Percentiles rank a stretch among this genome's conserved stretches.
phyloP scores from a whole-genome alignment of 2,329 filamentous ascomycete species.

The Xylariaceae sp. region DNA sequence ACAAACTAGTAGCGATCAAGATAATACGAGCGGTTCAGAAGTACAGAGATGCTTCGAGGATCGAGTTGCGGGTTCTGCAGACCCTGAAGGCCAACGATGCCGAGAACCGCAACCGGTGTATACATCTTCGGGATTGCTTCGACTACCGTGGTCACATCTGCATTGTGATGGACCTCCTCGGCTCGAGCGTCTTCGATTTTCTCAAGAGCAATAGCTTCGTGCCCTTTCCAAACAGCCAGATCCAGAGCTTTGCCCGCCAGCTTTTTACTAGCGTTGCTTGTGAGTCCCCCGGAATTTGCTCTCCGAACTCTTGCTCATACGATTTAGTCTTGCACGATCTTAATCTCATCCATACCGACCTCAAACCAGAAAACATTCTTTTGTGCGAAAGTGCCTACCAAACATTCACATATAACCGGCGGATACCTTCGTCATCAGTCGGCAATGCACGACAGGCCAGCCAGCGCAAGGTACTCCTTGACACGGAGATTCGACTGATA shows the following conservation, averaged over 20 bases:
- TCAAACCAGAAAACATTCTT: conserved; percentile 65
- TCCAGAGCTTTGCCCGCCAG: conserved; percentile 92
- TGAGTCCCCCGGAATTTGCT: conserved; percentile 42
- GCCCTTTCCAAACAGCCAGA: conserved; percentile 96
- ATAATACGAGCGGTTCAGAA: conserved; percentile 98
- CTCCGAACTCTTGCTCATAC: conserved; percentile 15
- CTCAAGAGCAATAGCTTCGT: conserved; percentile 92
- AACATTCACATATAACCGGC: conserved; percentile 63
- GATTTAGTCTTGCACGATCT: conserved; percentile 81
- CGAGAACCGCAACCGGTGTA: conserved; percentile 90
- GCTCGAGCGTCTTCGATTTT: conserved; percentile 97
- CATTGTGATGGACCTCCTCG: conserved; percentile 68
- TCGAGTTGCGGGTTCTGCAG: conserved; percentile 86
- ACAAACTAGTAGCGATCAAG: conserved; percentile 84
- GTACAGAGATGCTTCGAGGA: conserved; percentile 91
- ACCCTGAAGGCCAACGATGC: conserved; percentile 88
- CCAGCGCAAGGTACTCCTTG: conserved; percentile 56
- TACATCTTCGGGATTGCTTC: conserved; percentile 93
- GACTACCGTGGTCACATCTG: conserved; percentile 97
- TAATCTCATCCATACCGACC: conserved; percentile 87
- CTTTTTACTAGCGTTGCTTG: conserved; percentile 97
- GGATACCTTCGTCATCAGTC: conserved; percentile 59
- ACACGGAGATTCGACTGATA: conserved; percentile 63
- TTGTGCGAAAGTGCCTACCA: conserved; percentile 59
- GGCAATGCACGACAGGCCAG: conserved; percentile 53